phyloP scores from a whole-genome alignment of 2,329 filamentous ascomycete species.

The Penicillium sp. region DNA sequence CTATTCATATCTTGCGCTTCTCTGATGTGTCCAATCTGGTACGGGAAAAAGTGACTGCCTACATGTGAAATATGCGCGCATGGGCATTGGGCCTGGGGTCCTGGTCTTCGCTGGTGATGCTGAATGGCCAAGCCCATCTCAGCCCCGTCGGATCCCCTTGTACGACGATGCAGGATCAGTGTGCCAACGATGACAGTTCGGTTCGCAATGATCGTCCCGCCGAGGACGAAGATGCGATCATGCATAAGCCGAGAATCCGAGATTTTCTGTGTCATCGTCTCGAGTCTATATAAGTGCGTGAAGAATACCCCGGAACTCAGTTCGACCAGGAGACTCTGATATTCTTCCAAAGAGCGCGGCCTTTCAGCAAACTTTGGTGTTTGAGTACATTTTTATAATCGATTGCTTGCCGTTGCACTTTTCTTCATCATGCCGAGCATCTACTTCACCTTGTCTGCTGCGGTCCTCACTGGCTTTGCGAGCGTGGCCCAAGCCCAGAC shows the following conservation, averaged over 20 bases:
- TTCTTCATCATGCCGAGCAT: constrained; percentile 14
- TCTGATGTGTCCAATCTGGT: constrained; percentile 6
- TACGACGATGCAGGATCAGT: constrained; percentile 5
- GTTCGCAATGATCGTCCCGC: constrained; percentile 19
- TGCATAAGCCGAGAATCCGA: constrained; percentile 10
- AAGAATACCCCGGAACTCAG: neutral
- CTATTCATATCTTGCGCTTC: neutral
- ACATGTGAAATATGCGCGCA: constrained; percentile 19
- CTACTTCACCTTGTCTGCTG: constrained; percentile 11
- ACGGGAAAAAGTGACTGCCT: constrained; percentile 12
- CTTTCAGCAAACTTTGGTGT: neutral
- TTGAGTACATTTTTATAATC: neutral
- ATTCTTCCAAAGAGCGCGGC: neutral
- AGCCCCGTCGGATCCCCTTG: neutral
- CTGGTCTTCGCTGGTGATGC: neutral
- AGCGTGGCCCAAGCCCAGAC: constrained; percentile 19
- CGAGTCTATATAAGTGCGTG: neutral
- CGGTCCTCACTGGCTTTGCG: constrained; percentile 13
- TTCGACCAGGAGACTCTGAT: neutral
- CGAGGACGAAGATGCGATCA: neutral
- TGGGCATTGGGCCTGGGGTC: constrained; percentile 6
- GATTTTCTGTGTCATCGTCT: neutral
- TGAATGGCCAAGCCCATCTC: constrained; percentile 4
- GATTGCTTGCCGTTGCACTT: neutral
- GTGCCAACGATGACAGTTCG: constrained; percentile 18